These are phyloP conservation scores for Calamus simplicifolius DNA, from an alignment of 176 grass and related monocot genomes.

Conservation along the genomic window DNA sequence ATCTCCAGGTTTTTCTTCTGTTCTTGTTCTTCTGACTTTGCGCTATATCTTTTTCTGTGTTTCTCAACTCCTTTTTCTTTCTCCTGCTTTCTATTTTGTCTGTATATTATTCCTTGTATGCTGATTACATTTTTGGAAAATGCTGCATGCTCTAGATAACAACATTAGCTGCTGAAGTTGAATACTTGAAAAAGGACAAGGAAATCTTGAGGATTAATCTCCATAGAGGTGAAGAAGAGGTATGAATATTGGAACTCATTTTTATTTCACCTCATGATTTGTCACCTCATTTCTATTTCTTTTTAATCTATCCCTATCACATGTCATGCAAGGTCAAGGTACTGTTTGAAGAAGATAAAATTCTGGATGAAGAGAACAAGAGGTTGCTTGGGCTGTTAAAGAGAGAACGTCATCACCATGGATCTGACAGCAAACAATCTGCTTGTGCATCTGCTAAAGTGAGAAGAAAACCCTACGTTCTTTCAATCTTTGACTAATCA, in stretches of 20 bases:
- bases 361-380: constrained; percentile 70
- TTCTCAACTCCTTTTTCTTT: too few species aligned
- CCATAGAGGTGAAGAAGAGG: constrained; percentile 78
- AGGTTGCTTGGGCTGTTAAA: constrained; percentile 43
- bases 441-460: constrained; percentile 56
- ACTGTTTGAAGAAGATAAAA: constrained; percentile 66
- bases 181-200: constrained; percentile 65
- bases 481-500: too few species aligned
- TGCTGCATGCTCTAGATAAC: constrained; percentile 25
- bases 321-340: constrained; percentile 39
- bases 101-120: too few species aligned
- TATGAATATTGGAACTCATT: constrained; percentile 11
- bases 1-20: too few species aligned
- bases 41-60: too few species aligned
- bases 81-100: too few species aligned
- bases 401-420: constrained; percentile 40
- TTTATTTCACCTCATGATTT: too few species aligned
- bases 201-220: constrained; percentile 66
- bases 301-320: neutral
- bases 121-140: too few species aligned
- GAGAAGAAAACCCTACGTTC: neutral
- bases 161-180: constrained; percentile 31
- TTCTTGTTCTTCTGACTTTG: too few species aligned
- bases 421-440: constrained; percentile 48
- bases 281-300: neutral